Base-by-base conservation (phyloP, 768 basidiomycete species). In the Panellus pusillus region DNA sequence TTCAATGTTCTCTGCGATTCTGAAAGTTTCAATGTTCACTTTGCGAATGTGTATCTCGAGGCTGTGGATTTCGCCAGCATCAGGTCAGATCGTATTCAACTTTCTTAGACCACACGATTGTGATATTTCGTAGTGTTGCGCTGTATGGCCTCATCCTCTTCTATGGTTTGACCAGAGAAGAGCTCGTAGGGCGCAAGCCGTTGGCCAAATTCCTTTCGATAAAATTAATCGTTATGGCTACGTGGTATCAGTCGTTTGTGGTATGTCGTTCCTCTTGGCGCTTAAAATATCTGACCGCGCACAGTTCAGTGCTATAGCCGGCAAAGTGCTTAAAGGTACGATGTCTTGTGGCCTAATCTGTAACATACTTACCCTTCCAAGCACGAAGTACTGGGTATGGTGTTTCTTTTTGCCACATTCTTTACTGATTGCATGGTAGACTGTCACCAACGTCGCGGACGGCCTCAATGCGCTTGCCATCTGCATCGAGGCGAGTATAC, bases 221-320 rank as follows among this genome's bases (percentile, higher is more conserved):
- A 74, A 95, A 95, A 68, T 71, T 90, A 28, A 88, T 92, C 44
- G 88, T 93, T 40, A 84, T 93, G 82, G 84, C 89, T 66, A 93
- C 91, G 0, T 94, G 91, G 69, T 96, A 94, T 67, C 93, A 94
- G 63, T 76, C 80, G 1, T 88, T 92, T 62, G 68, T 91, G 46
- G 86, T 88, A 63, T 49, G 85, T 70, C 18, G 42, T 29, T 31
- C 14, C 44, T 42, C 18, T 27, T 27, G 36, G 13, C 9, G 39
- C 35, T 56, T 1, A n/a, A 12, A 11, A 19, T 18, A 39, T 29
- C 41, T n/a, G 42, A n/a, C 19, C 12, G 6, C n/a, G 6, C 9
- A 28, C 47, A 92, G 84, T 88, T 95, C 66, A 70, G 64, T 38
- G 75, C 81, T 5, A 70, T 97, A 29, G 82, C 86, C 63, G 79